These are phyloP conservation scores for Russula abietina DNA, from an alignment of 768 basidiomycete species.

Conservation along the genomic window DNA sequence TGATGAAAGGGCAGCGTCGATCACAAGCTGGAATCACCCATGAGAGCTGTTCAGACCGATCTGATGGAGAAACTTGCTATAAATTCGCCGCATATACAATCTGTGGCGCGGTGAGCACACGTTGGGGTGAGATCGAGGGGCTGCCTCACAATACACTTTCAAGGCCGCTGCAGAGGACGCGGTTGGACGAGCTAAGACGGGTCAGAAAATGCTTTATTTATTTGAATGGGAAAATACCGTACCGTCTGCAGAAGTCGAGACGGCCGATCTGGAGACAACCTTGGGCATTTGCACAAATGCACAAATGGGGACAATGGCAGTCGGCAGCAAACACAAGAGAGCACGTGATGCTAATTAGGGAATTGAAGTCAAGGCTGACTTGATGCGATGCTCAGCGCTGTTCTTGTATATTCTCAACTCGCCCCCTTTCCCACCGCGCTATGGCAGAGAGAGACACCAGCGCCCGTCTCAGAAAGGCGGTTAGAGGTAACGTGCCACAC, in stretches of 20 bases:
- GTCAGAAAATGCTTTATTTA: constrained; percentile 4
- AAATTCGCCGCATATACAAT: constrained; percentile 86
- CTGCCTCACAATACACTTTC: constrained; percentile 69
- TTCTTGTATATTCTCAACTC: constrained; percentile 23
- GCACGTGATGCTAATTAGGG: constrained; percentile 21
- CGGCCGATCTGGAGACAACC: constrained; percentile 81
- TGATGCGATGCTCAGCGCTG: constrained; percentile 23
- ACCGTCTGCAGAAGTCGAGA: constrained; percentile 88
- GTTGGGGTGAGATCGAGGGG: constrained; percentile 10
- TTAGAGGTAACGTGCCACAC: constrained; percentile 50
- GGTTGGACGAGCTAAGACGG: constrained; percentile 60
- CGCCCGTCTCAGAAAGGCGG: constrained; percentile 67
- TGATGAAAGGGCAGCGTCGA: constrained; percentile 64
- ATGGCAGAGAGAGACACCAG: constrained; percentile 85
- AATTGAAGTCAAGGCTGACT: neutral
- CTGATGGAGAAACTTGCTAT: constrained; percentile 44
- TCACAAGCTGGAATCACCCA: constrained; percentile 55
- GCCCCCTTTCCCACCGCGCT: constrained; percentile 26
- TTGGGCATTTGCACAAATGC: constrained; percentile 62
- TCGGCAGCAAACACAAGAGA: neutral
- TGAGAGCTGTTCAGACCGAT: neutral
- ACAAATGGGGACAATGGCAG: neutral
- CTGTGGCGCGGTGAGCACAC: constrained; percentile 34
- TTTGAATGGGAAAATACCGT: constrained; percentile 25
- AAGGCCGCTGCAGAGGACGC: constrained; percentile 71